Evolutionary conservation across 371 early-diverging fungal genomes (phyloP).

Genomic region (Polyrhizophydium stewartii): DNA sequence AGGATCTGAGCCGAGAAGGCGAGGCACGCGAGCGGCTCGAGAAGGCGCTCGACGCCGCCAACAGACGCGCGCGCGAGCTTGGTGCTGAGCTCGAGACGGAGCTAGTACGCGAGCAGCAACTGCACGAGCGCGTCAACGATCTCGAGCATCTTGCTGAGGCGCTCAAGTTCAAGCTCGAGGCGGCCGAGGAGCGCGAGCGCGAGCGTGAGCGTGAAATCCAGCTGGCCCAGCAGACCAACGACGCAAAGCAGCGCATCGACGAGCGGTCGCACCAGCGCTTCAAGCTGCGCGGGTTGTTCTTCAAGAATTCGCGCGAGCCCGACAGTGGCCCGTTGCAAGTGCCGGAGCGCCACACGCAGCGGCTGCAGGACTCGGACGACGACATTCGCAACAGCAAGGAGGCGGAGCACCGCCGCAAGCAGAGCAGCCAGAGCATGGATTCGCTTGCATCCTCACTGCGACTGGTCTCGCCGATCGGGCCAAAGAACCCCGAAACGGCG

Average conservation of each 20-base stretch:
- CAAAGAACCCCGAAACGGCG: neutral
- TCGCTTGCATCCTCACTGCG: constrained; percentile 1
- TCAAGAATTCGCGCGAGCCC: constrained; percentile 19
- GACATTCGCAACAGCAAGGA: constrained; percentile 9
- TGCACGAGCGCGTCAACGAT: neutral
- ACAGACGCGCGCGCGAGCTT: neutral
- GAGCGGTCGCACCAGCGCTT: neutral
- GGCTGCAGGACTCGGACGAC: constrained; percentile 21
- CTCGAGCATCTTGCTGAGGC: neutral
- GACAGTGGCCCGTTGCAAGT: too few species aligned
- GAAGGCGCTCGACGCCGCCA: neutral
- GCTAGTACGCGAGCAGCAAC: neutral
- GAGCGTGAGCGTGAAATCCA: neutral
- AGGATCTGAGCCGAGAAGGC: neutral
- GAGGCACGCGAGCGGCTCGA: neutral
- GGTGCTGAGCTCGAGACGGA: neutral
- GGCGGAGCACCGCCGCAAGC: constrained; percentile 3
- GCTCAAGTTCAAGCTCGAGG: constrained; percentile 4
- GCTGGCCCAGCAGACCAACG: neutral
- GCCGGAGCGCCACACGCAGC: constrained; percentile 18
- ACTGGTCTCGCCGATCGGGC: constrained; percentile 4
- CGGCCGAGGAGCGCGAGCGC: neutral
- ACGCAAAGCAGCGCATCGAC: neutral
- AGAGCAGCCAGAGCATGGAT: constrained; percentile 6
- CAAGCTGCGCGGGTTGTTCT: constrained; percentile 20